Percentiles rank a stretch among this genome's conserved stretches.
Conservation (phyloP, 164 flowering plant genomes). For the Aristolochia californica region DNA sequence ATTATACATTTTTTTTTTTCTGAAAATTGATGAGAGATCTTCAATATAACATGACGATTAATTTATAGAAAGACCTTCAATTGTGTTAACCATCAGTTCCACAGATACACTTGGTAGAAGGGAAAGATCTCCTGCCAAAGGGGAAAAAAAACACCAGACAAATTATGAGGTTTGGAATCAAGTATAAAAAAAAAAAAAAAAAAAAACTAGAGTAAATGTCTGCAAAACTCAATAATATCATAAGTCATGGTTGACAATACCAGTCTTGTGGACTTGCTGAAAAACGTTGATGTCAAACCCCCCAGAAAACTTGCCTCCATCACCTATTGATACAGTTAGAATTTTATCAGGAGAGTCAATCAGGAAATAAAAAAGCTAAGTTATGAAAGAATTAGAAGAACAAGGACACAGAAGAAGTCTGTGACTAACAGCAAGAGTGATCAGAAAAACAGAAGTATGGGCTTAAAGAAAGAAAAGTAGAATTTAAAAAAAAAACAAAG, state of each 20-base stretch:
- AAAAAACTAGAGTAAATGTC: too few species aligned
- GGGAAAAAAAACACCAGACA: neutral
- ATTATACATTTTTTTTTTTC: too few species aligned
- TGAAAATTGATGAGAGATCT: neutral
- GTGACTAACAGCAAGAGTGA: too few species aligned
- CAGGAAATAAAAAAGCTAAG: neutral
- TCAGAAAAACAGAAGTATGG: too few species aligned
- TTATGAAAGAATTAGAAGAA: too few species aligned
- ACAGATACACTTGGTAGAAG: conserved; percentile 64
- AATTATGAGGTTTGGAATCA: neutral
- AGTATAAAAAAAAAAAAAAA: neutral
- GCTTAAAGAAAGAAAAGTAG: too few species aligned
- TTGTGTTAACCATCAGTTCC: conserved; percentile 49
- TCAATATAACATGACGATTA: neutral
- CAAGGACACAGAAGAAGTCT: too few species aligned
- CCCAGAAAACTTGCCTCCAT: conserved; percentile 70
- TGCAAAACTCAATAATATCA: neutral
- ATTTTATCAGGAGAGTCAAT: neutral
- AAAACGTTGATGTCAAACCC: conserved; percentile 84
- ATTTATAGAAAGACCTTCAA: conserved; percentile 53
- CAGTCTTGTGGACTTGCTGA: conserved; percentile 46
- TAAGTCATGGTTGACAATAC: conserved; percentile 18
- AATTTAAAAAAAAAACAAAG: neutral
- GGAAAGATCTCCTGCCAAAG: conserved; percentile 62
- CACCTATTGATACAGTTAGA: conserved; percentile 34